Evolutionary conservation across 2,329 filamentous ascomycete species (phyloP), one percentile per base, ranked within the genome.

Genomic region (Dryadomyces sulphureus): DNA sequence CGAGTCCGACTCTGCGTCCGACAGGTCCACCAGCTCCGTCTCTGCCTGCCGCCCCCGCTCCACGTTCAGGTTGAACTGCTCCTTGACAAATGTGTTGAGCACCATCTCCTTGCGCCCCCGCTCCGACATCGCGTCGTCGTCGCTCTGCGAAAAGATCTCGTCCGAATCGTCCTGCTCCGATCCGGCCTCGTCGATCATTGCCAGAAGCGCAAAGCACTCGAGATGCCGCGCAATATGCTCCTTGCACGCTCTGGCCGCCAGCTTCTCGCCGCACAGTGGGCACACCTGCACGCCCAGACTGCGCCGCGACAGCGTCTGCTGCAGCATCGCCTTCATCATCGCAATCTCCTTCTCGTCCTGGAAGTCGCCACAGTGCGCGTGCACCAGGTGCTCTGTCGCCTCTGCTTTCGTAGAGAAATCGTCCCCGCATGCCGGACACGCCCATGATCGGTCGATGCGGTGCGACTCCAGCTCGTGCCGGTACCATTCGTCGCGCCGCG

Each of bases 51-150:
- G 38, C 0, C 48, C 49, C n/a, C 49, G 30, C 22, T 50, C 47
- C 17, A 52, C 38, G 17, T 52, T 48, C 34, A 52, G 34, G 8
- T 50, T 47, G 42, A 50, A 50, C 45, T 52, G 50, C 25, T 52
- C 50, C 12, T 41, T 36, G n/a, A 50, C 50, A 45, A 52, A 52
- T 2, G 50, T 43, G 35, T 48, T 48, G 11, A 52, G 43, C 4
- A 52, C 49, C 30, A 46, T 34, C 39, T 52, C 50, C 11, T 50
- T 52, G 12, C 49, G 45, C 0, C 49, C 50, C 4, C 48, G 47
- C 7, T 50, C 50, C 1, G 50, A 52, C 47, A 52, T 50, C n/a
- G 41, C 41, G 20, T 52, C 45, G n/a, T 36, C 49, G 30, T 50
- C 45, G 14, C 36, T 49, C 22, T 50, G 48, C 11, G 49, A 48